Percentiles rank a stretch among this genome's conserved stretches.
Evolutionary conservation across 345 rosid genomes (phyloP).

Genomic region (Noccaea caerulescens): DNA sequence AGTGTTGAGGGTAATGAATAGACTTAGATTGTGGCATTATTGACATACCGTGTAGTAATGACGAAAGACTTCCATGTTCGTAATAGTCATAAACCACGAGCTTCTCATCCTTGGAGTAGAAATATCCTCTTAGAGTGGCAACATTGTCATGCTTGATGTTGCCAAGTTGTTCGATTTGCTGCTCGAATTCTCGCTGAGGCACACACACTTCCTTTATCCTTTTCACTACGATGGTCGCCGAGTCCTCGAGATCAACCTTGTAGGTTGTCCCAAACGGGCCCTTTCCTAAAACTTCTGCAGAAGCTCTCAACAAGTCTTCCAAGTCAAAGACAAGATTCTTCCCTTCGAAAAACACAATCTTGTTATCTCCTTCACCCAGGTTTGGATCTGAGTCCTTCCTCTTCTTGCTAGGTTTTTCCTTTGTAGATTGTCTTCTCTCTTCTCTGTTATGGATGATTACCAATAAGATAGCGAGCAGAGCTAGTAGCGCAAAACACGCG

Average conservation of each 20-base stretch:
- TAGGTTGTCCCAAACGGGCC: constrained; percentile 91
- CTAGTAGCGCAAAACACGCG: constrained; percentile 50
- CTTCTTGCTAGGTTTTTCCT: constrained; percentile 54
- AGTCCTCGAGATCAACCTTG: constrained; percentile 85
- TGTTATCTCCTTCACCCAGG: constrained; percentile 58
- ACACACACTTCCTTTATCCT: constrained; percentile 82
- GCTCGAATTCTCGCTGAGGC: constrained; percentile 82
- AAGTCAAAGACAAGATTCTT: constrained; percentile 76
- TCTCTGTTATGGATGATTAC: constrained; percentile 47
- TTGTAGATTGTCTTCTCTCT: constrained; percentile 39
- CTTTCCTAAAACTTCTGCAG: constrained; percentile 96
- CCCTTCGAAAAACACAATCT: constrained; percentile 85
- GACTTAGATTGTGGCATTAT: neutral
- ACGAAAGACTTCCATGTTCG: constrained; percentile 69
- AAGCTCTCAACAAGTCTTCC: constrained; percentile 90
- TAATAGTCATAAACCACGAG: constrained; percentile 82
- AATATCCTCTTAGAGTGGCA: constrained; percentile 76
- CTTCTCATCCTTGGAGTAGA: constrained; percentile 93
- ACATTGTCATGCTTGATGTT: constrained; percentile 81
- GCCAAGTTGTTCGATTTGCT: constrained; percentile 80
- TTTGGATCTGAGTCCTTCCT: constrained; percentile 54
- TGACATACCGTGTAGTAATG: constrained; percentile 74
- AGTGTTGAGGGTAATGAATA: neutral
- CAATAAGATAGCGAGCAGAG: constrained; percentile 52
- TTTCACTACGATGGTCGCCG: constrained; percentile 83